These are phyloP conservation scores for Gillenia trifoliata DNA, from an alignment of 306 rosid genomes.

Conservation along the genomic window DNA sequence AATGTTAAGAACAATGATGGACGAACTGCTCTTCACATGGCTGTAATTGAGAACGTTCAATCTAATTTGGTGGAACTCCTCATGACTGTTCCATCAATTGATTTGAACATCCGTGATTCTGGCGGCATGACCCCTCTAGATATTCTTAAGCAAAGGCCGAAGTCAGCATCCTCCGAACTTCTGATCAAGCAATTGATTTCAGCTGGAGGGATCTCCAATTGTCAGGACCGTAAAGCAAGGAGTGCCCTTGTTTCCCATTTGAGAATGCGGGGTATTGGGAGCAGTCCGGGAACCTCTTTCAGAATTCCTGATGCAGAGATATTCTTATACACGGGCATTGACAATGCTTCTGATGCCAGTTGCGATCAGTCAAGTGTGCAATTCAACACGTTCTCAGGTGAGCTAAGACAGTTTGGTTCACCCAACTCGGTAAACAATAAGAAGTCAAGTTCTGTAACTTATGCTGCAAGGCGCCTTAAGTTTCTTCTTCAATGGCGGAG, in stretches of 20 bases:
- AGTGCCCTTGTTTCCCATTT: conserved; percentile 54
- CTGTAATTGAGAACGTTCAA: conserved; percentile 53
- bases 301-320: conserved; percentile 91
- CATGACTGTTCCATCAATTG: conserved; percentile 56
- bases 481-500: conserved; percentile 60
- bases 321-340: conserved; percentile 68
- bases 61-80: conserved; percentile 62
- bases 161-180: conserved; percentile 62
- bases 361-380: conserved; percentile 37
- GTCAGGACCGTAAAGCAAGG: conserved; percentile 35
- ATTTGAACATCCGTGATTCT: conserved; percentile 54
- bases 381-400: conserved; percentile 37
- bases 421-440: conserved; percentile 33
- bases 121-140: conserved; percentile 82
- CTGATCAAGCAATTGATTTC: conserved; percentile 63
- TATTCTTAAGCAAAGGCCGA: conserved; percentile 55
- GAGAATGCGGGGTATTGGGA: conserved; percentile 56
- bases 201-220: conserved; percentile 61
- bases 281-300: conserved; percentile 84
- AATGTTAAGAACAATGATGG: conserved; percentile 72
- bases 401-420: conserved; percentile 35
- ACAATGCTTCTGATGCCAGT: conserved; percentile 48
- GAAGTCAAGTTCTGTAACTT: conserved; percentile 39
- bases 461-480: conserved; percentile 47
- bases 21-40: conserved; percentile 77